Conservation (phyloP, 441 rosid genomes). For the Rhodomyrtus psidioides region DNA sequence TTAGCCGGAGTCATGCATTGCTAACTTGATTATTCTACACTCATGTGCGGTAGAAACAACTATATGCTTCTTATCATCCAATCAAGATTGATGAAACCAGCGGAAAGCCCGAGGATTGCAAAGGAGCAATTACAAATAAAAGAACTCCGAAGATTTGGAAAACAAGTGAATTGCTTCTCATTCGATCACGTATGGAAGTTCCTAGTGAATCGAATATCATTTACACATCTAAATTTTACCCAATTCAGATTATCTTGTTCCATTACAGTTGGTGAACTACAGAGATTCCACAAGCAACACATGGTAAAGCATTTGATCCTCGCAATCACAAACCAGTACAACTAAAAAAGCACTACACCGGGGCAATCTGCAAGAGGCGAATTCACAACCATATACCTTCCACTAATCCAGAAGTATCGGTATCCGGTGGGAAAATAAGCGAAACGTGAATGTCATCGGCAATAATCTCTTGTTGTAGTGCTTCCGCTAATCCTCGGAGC, state of each 20-base stretch:
- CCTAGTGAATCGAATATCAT: background rate
- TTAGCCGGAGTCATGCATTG: background rate
- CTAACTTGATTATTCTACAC: background rate
- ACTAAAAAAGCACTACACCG: background rate
- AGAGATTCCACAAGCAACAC: background rate
- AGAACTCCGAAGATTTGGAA: background rate
- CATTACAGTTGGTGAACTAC: background rate
- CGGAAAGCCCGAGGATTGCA: background rate
- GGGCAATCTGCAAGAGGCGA: background rate
- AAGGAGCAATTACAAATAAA: background rate
- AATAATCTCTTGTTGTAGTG: constrained; percentile 89
- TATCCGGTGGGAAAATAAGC: constrained; percentile 75
- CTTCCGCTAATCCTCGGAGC: constrained; percentile 90
- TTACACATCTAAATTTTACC: background rate
- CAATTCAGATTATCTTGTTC: background rate
- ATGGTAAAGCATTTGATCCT: background rate
- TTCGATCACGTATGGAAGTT: background rate
- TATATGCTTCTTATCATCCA: background rate
- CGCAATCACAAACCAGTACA: background rate
- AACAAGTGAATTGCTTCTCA: background rate
- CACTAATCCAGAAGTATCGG: constrained; percentile 73
- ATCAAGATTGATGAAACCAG: background rate
- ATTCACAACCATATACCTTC: constrained; percentile 39
- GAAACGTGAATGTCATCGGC: constrained; percentile 72
- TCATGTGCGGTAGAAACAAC: background rate